Percentiles rank a stretch among this genome's conserved stretches.
Evolutionary conservation across 2,329 filamentous ascomycete species (phyloP).

Genomic region (Arthrobotrys pseudoclavata): DNA sequence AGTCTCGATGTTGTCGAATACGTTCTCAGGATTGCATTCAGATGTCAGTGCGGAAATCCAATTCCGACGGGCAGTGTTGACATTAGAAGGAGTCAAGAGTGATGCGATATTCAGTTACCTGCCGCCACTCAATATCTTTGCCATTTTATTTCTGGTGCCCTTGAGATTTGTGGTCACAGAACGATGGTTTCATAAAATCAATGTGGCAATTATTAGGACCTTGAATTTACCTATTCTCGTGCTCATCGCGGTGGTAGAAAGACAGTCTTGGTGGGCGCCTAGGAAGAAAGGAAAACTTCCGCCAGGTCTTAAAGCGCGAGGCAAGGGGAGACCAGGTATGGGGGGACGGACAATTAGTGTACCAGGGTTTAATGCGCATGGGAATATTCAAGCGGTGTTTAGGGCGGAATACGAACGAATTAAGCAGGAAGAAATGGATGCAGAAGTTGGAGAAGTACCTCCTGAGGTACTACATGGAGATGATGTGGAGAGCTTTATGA

Average conservation of each 20-base stretch:
- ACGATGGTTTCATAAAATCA: conserved; percentile 91
- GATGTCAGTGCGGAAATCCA: conserved; percentile 87
- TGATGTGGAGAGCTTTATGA: conserved; percentile 35
- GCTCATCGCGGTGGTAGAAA: conserved; percentile 78
- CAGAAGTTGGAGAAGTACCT: conserved; percentile 23
- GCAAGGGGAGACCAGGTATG: conserved; percentile 8
- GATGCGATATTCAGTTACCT: conserved; percentile 86
- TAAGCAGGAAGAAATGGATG: conserved; percentile 44
- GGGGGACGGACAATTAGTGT: conserved; percentile 50
- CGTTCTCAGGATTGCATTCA: conserved; percentile 81
- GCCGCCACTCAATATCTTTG: conserved; percentile 85
- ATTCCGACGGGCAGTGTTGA: conserved; percentile 83
- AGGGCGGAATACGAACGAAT: conserved; percentile 51
- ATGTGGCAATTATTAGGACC: conserved; percentile 80
- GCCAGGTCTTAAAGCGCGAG: not conserved
- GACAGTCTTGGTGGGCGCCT: conserved; percentile 75
- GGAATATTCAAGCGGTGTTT: conserved; percentile 55
- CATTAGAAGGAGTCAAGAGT: conserved; percentile 86
- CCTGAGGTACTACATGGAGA: conserved; percentile 5
- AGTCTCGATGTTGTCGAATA: conserved; percentile 87
- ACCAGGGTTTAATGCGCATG: conserved; percentile 56
- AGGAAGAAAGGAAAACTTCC: conserved; percentile 18
- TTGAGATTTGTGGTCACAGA: conserved; percentile 83
- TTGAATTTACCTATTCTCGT: conserved; percentile 82
- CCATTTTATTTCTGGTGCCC: conserved; percentile 79